phyloP scores from a whole-genome alignment of 805 yeast genomes.

The Starmera caribaea region DNA sequence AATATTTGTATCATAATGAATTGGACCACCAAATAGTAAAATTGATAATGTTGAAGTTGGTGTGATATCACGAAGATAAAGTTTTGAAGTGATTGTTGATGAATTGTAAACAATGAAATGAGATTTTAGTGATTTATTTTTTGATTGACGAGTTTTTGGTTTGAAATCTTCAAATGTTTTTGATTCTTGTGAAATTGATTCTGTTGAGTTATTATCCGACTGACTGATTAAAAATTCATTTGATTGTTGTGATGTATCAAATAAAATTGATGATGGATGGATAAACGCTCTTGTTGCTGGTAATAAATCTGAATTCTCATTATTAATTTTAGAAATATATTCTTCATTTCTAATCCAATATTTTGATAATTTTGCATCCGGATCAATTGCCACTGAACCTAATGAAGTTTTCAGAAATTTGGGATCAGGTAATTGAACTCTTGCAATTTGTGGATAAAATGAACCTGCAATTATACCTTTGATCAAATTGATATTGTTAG shows the following conservation, averaged over 20 bases:
- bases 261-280: constrained; percentile 79
- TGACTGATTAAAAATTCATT: constrained; percentile 17
- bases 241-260: constrained; percentile 32
- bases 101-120: constrained; percentile 56
- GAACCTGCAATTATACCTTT: constrained; percentile 71
- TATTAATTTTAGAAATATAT: constrained; percentile 19
- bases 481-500: constrained; percentile 38
- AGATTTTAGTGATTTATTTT: constrained; percentile 29
- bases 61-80: constrained; percentile 66
- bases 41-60: constrained; percentile 69
- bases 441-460: constrained; percentile 72
- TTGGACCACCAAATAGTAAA: constrained; percentile 72
- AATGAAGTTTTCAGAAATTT: constrained; percentile 57
- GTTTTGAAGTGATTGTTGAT: constrained; percentile 54
- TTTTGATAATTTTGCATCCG: constrained; percentile 65
- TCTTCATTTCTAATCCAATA: constrained; percentile 65
- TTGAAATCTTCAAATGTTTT: constrained; percentile 23
- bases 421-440: constrained; percentile 75
- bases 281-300: constrained; percentile 69
- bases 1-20: constrained; percentile 44
- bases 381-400: constrained; percentile 82
- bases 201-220: constrained; percentile 32
- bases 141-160: constrained; percentile 25
- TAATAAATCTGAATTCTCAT: constrained; percentile 17
- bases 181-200: constrained; percentile 20